Percentiles rank a stretch among this genome's conserved stretches.
Evolutionary conservation across 2,329 filamentous ascomycete species (phyloP).

Genomic region (Leptoxyphium fumago): DNA sequence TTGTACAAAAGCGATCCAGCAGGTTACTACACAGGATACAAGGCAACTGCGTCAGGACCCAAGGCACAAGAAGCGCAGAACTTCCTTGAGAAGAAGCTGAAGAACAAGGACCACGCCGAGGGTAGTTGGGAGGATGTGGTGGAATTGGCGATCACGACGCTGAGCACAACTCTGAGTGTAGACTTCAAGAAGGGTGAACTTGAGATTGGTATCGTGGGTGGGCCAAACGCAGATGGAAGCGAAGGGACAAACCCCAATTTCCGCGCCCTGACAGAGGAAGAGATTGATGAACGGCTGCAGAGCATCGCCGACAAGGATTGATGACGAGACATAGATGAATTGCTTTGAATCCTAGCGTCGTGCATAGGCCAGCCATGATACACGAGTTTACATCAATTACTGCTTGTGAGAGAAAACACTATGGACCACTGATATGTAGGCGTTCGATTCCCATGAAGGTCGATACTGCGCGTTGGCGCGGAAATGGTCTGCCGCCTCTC

Average conservation of each 20-base stretch:
- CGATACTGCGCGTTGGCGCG: too few relatives aligned
- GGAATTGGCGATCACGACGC: slow-evolving; percentile 84
- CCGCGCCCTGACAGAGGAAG: slow-evolving; percentile 82
- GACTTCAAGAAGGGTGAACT: slow-evolving; percentile 99
- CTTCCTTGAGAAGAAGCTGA: slow-evolving; percentile 98
- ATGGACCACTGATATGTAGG: too few relatives aligned
- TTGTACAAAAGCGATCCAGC: slow-evolving; percentile 98
- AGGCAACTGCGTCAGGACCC: slow-evolving; percentile 88
- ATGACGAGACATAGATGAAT: slow-evolving; percentile 14
- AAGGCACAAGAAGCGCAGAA: slow-evolving; percentile 99
- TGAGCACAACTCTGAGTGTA: slow-evolving; percentile 93
- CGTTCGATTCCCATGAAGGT: too few relatives aligned
- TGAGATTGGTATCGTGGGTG: slow-evolving; percentile 93
- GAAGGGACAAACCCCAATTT: slow-evolving; percentile 69
- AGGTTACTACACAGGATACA: slow-evolving; percentile 97
- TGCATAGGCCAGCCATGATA: too few relatives aligned
- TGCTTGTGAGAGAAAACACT: too few relatives aligned
- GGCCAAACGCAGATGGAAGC: slow-evolving; percentile 65
- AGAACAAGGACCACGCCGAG: slow-evolving; percentile 91
- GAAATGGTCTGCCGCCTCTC: too few relatives aligned
- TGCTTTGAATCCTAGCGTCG: too few relatives aligned
- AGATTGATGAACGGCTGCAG: slow-evolving; percentile 96
- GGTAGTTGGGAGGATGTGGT: slow-evolving; percentile 96
- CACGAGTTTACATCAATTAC: too few relatives aligned
- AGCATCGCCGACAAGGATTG: slow-evolving; percentile 98